These are phyloP conservation scores for Blastobotrys apis DNA, from an alignment of 1,139 yeast genomes.

Conservation along the genomic window DNA sequence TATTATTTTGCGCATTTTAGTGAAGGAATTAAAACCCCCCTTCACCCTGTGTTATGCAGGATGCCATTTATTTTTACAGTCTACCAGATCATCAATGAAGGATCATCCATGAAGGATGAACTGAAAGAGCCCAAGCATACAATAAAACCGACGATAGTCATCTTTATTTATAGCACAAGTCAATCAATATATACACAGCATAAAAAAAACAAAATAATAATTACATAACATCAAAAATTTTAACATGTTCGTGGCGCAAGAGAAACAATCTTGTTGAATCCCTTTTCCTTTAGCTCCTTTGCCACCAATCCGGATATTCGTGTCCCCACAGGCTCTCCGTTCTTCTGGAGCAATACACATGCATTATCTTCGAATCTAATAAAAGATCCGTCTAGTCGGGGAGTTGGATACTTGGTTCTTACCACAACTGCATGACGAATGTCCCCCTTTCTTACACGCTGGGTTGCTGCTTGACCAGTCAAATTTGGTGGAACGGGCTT, in stretches of 20 bases:
- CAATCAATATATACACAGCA: neutral
- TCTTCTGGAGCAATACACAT: conserved; percentile 87
- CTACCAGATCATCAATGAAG: too few species aligned
- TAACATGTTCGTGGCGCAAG: conserved; percentile 85
- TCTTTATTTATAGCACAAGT: neutral
- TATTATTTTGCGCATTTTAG: too few species aligned
- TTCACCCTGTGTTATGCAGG: too few species aligned
- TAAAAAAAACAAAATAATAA: too few species aligned
- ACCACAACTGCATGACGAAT: conserved; percentile 94
- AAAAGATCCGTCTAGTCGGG: conserved; percentile 83
- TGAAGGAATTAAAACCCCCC: too few species aligned
- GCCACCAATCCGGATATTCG: conserved; percentile 92
- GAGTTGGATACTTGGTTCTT: conserved; percentile 81
- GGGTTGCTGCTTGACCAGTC: conserved; percentile 39
- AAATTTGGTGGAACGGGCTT: conserved; percentile 61
- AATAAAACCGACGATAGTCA: too few species aligned
- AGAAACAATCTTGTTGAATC: conserved; percentile 81
- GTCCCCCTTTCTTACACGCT: conserved; percentile 91
- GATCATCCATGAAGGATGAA: too few species aligned
- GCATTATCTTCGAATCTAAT: conserved; percentile 94
- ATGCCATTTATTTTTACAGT: too few species aligned
- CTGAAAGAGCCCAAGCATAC: too few species aligned
- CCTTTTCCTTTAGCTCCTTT: conserved; percentile 79
- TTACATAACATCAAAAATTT: conserved; percentile 10
- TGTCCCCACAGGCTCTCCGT: conserved; percentile 91